Evolutionary conservation across 2,329 filamentous ascomycete genomes (phyloP).

Genomic region (Drechslerella coelobrocha): DNA sequence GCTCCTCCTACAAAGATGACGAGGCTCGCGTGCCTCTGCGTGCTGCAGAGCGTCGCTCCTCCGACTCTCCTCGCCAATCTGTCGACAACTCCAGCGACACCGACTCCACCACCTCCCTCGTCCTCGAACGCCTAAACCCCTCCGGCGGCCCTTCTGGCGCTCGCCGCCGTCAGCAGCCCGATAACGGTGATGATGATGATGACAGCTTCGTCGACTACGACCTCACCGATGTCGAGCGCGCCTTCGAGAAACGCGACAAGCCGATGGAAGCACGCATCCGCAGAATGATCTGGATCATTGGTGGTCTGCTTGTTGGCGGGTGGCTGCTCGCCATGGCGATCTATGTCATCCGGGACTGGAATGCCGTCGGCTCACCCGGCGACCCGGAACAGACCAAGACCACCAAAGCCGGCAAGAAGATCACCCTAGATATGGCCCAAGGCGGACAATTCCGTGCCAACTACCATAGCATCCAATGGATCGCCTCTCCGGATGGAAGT

Average conservation of each 20-base stretch:
- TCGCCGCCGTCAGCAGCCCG: slow-evolving; percentile 57
- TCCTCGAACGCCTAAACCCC: slow-evolving; percentile 78
- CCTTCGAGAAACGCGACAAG: slow-evolving; percentile 60
- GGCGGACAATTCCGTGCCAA: slow-evolving; percentile 70
- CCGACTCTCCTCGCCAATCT: slow-evolving; percentile 60
- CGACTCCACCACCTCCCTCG: slow-evolving; percentile 80
- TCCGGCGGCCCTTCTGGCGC: slow-evolving; percentile 52
- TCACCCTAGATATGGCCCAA: slow-evolving; percentile 76
- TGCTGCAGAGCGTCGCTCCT: slow-evolving; percentile 25
- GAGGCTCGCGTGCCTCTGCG: slow-evolving; percentile 49
- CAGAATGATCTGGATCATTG: slow-evolving; percentile 68
- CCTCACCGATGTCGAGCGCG: slow-evolving; percentile 61
- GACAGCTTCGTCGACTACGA: slow-evolving; percentile 65
- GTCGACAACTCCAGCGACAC: slow-evolving; percentile 70
- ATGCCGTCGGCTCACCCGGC: slow-evolving; percentile 68
- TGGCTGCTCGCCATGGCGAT: slow-evolving; percentile 74
- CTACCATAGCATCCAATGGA: slow-evolving; percentile 75
- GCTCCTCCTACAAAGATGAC: slow-evolving; percentile 39
- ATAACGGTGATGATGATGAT: slow-evolving; percentile 61
- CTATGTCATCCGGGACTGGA: slow-evolving; percentile 72
- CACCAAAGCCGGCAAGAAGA: slow-evolving; percentile 66
- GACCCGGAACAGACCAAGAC: slow-evolving; percentile 69
- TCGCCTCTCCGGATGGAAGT: slow-evolving; percentile 71
- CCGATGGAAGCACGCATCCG: slow-evolving; percentile 71
- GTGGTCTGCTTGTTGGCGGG: slow-evolving; percentile 67